Conservation (phyloP, 2,329 filamentous ascomycete genomes). For the Magnaporthiopsis incrustans region DNA sequence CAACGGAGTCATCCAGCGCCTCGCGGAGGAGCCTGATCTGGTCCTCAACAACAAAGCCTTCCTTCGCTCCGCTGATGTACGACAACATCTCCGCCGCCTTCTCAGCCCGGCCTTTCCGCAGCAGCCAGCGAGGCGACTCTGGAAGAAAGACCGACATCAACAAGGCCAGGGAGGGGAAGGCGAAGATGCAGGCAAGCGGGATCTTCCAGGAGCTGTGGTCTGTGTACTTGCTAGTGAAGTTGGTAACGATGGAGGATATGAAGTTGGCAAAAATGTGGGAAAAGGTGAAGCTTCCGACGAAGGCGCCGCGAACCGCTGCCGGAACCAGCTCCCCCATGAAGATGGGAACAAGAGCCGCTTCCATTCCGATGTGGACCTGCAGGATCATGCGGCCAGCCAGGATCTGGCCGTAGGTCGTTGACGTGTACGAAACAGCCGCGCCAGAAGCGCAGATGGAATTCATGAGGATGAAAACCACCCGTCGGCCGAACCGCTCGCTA, state of each 20-base stretch:
- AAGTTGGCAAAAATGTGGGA: conserved; percentile 15
- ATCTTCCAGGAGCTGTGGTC: conserved; percentile 15
- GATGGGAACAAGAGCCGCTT: conserved; percentile 15
- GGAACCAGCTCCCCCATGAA: conserved; percentile 17
- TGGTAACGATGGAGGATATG: conserved; percentile 15
- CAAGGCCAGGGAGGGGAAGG: conserved; percentile 12
- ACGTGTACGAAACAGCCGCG: conserved; percentile 10
- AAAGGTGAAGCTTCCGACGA: conserved; percentile 14
- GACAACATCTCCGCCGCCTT: conserved; percentile 12
- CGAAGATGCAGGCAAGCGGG: conserved; percentile 13
- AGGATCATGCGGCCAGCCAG: conserved; percentile 12
- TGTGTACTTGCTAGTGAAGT: conserved; percentile 14
- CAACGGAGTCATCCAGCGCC: conserved; percentile 8
- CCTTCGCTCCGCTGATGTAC: conserved; percentile 13
- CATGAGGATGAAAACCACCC: conserved; percentile 12
- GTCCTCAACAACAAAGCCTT: conserved; percentile 13
- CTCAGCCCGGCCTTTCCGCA: conserved; percentile 14
- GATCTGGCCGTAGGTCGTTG: conserved; percentile 11
- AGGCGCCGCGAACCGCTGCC: conserved; percentile 13
- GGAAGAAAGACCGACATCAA: conserved; percentile 15
- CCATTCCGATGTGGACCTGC: conserved; percentile 9
- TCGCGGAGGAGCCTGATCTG: conserved; percentile 12
- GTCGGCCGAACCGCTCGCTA: conserved; percentile 12
- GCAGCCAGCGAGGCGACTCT: conserved; percentile 22
- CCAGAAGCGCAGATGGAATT: conserved; percentile 11